A percentile compares a stretch with the other conserved stretches of the same genome.
These are phyloP conservation scores for Ustilago trichophora DNA, from an alignment of 1,284 basidiomycete genomes.

Conservation along the genomic window DNA sequence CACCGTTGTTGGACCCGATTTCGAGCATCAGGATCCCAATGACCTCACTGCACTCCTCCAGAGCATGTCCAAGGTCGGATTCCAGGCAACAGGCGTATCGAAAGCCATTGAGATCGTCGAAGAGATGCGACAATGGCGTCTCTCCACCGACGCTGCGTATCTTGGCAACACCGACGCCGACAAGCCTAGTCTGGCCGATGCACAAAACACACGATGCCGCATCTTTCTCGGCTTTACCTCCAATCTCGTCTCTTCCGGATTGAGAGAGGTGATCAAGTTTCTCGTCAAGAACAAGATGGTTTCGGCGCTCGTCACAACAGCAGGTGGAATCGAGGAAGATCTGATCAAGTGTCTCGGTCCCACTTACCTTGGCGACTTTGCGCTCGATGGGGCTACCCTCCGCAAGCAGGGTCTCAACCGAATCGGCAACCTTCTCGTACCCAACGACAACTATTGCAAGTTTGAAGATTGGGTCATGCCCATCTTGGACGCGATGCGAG, in stretches of 20 bases:
- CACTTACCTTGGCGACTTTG: constrained; percentile 88
- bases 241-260: constrained; percentile 95
- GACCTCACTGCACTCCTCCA: constrained; percentile 73
- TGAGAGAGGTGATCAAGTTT: constrained; percentile 90
- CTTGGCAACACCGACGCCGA: constrained; percentile 38
- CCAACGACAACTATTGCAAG: constrained; percentile 99
- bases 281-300: constrained; percentile 94
- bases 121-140: constrained; percentile 72
- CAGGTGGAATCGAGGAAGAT: constrained; percentile 98
- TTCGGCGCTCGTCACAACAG: constrained; percentile 91
- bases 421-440: constrained; percentile 96
- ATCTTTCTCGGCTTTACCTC: constrained; percentile 98
- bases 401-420: constrained; percentile 89
- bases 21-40: constrained; percentile 77
- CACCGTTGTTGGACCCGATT: constrained; percentile 82
- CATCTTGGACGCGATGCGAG: constrained; percentile 88
- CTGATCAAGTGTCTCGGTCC: constrained; percentile 97
- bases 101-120: constrained; percentile 89
- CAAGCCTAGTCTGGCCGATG: constrained; percentile 67
- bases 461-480: constrained; percentile 99
- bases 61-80: constrained; percentile 89
- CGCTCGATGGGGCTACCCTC: constrained; percentile 87
- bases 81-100: constrained; percentile 90
- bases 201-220: constrained; percentile 77
- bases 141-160: constrained; percentile 39